Evolutionary conservation across 352 stramenopile genomes (phyloP), one percentile per base, ranked within the genome.

Genomic region (Phytophthora vignae): DNA sequence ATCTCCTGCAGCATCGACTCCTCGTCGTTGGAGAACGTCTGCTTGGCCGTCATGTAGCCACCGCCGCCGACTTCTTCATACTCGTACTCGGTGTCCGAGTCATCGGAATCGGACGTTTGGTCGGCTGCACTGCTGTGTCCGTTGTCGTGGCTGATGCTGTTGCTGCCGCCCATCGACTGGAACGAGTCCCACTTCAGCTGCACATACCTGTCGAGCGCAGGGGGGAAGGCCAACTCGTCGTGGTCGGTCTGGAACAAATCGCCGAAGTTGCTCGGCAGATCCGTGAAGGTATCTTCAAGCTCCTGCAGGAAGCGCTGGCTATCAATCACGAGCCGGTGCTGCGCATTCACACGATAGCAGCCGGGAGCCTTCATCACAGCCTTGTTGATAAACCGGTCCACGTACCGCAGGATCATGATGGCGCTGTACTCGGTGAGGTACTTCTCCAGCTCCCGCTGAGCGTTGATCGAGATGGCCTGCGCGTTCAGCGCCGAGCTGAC

Each of bases 101-200:
- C 79, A 21, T 87, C 77, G 21, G 84, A 90, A 27, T 83, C 82
- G 2, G 81, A 84, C 10, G 70, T 77, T 36, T 73, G 78, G 29
- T 66, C 67, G 7, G 53, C 70, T 9, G 50, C 64, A 9, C 64
- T 71, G 15, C 38, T 73, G 36, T 63, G 59, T 29, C 67, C 67
- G 44, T 44, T 76, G 12, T 64, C 64, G 36, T 59, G 67, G 10
- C 29, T 77, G 6, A 70, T 65, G 10, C 36, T 42, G 14, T 42
- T 67, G 38, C 19, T 69, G 19, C 19, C 65, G 19, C 44, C 42
- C 50, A 69, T 57, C 8, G 62, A 55, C 53, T 90, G 87, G 71
- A 94, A 94, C 25, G 85, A 92, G 8, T 87, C 75, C 87, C 87
- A 94, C 67, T 94, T 94, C 61, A 94, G 68, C 78, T 94, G 87